Percentiles rank a stretch among this genome's conserved stretches.
phyloP scores from a whole-genome alignment of 1,139 yeast species.

The Arxiozyma heterogenica region DNA sequence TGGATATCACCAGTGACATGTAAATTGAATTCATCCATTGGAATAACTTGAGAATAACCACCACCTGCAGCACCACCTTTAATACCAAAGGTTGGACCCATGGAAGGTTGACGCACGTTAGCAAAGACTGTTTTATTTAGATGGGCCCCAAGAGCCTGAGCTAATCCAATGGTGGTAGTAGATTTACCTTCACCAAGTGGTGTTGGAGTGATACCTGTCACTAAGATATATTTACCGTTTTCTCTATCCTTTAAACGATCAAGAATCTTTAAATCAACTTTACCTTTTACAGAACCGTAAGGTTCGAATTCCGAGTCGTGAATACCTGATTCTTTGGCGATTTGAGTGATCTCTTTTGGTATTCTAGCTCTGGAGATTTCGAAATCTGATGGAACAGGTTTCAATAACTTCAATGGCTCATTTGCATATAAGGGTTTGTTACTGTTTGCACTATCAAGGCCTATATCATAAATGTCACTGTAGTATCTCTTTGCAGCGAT shows the following conservation, averaged over 20 bases:
- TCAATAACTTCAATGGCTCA: constrained; percentile 37
- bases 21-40: constrained; percentile 83
- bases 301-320: constrained; percentile 56
- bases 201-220: constrained; percentile 96
- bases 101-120: constrained; percentile 78
- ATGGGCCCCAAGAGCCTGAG: constrained; percentile 74
- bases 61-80: constrained; percentile 91
- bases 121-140: constrained; percentile 61
- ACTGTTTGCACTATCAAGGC: constrained; percentile 39
- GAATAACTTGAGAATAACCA: constrained; percentile 76
- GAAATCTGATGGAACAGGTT: constrained; percentile 70
- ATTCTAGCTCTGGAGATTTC: constrained; percentile 64
- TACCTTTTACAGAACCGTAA: constrained; percentile 68
- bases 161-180: constrained; percentile 91
- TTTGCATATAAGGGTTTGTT: background rate
- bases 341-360: constrained; percentile 54
- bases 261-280: constrained; percentile 52
- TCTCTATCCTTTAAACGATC: constrained; percentile 50
- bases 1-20: constrained; percentile 81
- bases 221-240: constrained; percentile 84
- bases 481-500: constrained; percentile 49
- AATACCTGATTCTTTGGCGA: constrained; percentile 60
- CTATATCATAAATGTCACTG: constrained; percentile 38
- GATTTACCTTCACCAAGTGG: constrained; percentile 98
- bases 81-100: constrained; percentile 85